A percentile compares a stretch with the other conserved stretches of the same genome.
These are phyloP conservation scores for Myxozyma melibiosi DNA, from an alignment of 805 yeast species.

Conservation along the genomic window DNA sequence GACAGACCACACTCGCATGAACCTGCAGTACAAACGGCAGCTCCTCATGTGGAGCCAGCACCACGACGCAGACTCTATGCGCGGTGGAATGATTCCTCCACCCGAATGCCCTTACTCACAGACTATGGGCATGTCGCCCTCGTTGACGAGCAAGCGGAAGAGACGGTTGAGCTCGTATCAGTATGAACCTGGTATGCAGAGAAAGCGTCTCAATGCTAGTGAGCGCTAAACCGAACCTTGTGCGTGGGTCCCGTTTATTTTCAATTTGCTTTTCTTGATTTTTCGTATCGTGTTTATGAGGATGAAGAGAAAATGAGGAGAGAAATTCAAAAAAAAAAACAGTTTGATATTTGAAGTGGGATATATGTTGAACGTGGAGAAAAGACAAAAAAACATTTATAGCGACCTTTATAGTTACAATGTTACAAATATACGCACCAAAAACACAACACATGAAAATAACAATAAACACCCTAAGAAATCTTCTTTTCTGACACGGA, in stretches of 20 bases:
- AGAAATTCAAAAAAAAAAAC: too few relatives aligned
- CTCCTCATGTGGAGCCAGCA: slow-evolving; percentile 3
- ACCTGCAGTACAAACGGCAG: slow-evolving; percentile 11
- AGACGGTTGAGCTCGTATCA: slow-evolving; percentile 3
- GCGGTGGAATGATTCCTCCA: slow-evolving; percentile 8
- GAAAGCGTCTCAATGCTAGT: neutral
- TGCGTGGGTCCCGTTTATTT: too few relatives aligned
- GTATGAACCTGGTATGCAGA: neutral
- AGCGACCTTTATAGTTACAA: too few relatives aligned
- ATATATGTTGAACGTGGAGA: too few relatives aligned
- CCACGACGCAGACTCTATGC: neutral
- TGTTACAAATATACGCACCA: too few relatives aligned
- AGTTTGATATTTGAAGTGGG: too few relatives aligned
- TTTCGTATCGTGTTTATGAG: too few relatives aligned
- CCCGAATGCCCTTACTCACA: slow-evolving; percentile 22
- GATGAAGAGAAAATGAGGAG: too few relatives aligned
- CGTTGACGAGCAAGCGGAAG: slow-evolving; percentile 7
- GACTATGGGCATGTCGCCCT: slow-evolving; percentile 5
- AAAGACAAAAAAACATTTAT: too few relatives aligned
- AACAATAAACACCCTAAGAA: neutral
- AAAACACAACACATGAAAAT: too few relatives aligned
- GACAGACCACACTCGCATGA: slow-evolving; percentile 4
- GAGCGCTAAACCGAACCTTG: too few relatives aligned
- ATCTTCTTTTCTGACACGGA: neutral
- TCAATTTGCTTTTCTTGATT: too few relatives aligned